phyloP scores from a whole-genome alignment of 768 basidiomycete species.

The Lactarius sanguifluus region DNA sequence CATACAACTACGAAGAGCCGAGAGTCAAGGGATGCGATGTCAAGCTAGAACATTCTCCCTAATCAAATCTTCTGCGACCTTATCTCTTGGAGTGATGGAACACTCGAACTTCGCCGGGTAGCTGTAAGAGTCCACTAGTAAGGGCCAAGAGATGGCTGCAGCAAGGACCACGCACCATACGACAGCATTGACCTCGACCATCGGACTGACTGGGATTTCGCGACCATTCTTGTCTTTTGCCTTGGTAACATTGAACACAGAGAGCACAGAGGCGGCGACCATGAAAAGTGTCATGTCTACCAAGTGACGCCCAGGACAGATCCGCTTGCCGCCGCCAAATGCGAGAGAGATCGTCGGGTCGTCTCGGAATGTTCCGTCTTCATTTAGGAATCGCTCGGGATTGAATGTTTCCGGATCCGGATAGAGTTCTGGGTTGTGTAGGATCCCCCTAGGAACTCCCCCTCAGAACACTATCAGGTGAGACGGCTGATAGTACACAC shows the following conservation, averaged over 20 bases:
- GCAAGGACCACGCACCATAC: neutral
- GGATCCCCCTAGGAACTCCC: neutral
- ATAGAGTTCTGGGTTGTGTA: neutral
- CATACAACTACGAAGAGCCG: too few species aligned
- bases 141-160: too few species aligned
- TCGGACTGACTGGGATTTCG: neutral
- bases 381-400: constrained; percentile 32
- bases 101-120: too few species aligned
- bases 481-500: too few species aligned
- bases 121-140: too few species aligned
- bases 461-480: too few species aligned
- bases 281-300: neutral
- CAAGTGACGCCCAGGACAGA: neutral
- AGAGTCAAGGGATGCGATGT: too few species aligned
- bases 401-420: neutral
- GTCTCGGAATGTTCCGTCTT: constrained; percentile 24
- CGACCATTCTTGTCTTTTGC: constrained; percentile 14
- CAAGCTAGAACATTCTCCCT: too few species aligned
- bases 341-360: neutral
- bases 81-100: too few species aligned
- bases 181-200: too few species aligned
- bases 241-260: constrained; percentile 4
- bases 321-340: constrained; percentile 17
- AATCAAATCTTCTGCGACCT: too few species aligned
- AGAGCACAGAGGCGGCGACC: constrained; percentile 11